These are phyloP conservation scores for Alternaria sp. DNA, from an alignment of 2,329 filamentous ascomycete species.

Conservation along the genomic window DNA sequence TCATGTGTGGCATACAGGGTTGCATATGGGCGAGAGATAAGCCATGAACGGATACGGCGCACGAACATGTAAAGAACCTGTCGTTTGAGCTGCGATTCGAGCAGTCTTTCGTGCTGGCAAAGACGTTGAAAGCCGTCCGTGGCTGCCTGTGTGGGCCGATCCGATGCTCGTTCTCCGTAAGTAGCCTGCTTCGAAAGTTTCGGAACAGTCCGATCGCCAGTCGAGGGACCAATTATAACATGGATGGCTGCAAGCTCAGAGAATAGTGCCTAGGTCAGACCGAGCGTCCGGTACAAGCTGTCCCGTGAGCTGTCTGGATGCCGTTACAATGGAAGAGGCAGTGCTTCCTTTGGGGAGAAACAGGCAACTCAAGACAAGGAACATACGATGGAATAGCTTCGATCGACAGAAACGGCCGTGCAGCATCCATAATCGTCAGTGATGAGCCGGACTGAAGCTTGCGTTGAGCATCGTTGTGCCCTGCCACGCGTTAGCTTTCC, in stretches of 20 bases:
- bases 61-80: neutral
- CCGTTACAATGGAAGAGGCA: neutral
- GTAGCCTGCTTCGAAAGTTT: constrained; percentile 6
- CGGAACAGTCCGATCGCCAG: constrained; percentile 3
- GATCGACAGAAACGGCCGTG: neutral
- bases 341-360: neutral
- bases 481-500: constrained; percentile 30
- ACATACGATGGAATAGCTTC: neutral
- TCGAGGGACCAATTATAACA: neutral
- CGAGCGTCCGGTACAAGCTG: neutral
- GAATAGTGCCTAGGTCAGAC: constrained; percentile 1
- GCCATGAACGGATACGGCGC: neutral
- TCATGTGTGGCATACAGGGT: neutral
- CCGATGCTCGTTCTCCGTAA: neutral
- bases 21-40: neutral
- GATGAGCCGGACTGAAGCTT: neutral
- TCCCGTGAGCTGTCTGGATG: neutral
- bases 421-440: neutral
- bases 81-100: neutral
- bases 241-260: neutral
- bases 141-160: constrained; percentile 4
- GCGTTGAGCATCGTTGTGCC: constrained; percentile 4
- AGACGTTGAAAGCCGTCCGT: neutral
- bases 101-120: neutral
- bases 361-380: neutral